Conservation (phyloP, 1,284 basidiomycete species). For the Ustilago tritici region DNA sequence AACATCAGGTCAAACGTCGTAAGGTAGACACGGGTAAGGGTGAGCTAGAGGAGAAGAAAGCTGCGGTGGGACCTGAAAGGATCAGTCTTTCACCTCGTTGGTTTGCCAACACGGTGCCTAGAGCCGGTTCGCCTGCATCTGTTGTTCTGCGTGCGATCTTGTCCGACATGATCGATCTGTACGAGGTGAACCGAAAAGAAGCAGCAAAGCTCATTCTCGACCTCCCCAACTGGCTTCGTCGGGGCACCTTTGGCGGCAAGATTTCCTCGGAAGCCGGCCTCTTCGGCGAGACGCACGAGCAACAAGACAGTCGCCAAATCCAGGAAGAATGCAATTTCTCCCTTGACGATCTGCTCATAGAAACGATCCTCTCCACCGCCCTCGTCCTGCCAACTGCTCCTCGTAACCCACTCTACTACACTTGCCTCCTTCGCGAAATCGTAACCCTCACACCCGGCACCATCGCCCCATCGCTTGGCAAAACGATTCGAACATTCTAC, state of each 20-base stretch:
- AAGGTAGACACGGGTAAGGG: constrained; percentile 60
- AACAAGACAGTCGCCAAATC: constrained; percentile 5
- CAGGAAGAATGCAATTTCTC: constrained; percentile 58
- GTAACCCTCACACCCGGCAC: constrained; percentile 91
- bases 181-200: constrained; percentile 96
- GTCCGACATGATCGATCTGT: constrained; percentile 88
- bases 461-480: constrained; percentile 94
- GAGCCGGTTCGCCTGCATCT: constrained; percentile 79
- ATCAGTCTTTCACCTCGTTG: constrained; percentile 54
- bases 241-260: constrained; percentile 76
- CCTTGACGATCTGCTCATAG: constrained; percentile 65
- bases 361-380: constrained; percentile 80
- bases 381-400: constrained; percentile 82
- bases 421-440: constrained; percentile 88
- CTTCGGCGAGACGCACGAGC: constrained; percentile 59
- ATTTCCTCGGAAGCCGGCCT: constrained; percentile 53
- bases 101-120: constrained; percentile 74
- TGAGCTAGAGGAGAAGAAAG: constrained; percentile 55
- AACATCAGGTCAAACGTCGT: constrained; percentile 38
- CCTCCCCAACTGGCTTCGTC: constrained; percentile 84
- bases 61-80: constrained; percentile 55
- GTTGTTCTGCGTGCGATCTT: constrained; percentile 83
- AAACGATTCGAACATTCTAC: constrained; percentile 90
- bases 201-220: constrained; percentile 87
- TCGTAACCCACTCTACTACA: constrained; percentile 84